Evolutionary conservation across 257 asterid species (phyloP), one percentile per base, ranked within the genome.

Genomic region (Solanum sejunctum): DNA sequence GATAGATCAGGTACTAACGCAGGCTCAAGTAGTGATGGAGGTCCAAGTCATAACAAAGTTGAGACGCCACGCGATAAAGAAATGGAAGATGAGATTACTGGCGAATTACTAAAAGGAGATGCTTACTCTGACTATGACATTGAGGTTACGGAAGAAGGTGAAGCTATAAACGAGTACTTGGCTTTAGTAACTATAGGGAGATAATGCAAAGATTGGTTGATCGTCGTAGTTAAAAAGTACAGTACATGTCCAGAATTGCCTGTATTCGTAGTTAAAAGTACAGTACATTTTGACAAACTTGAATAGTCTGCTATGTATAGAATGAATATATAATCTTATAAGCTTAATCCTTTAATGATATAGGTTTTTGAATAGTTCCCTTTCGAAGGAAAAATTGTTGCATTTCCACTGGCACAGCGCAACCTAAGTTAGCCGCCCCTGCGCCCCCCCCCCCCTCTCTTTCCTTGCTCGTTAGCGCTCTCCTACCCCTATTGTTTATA

Each of bases 111-210:
- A 12, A 87, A 86, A 21, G 88, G 92, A 32, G 98, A 96, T 88
- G 94, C 96, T 45, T 95, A 89, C 83, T 92, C 98, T 0, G 98
- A 95, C 87, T 96, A 95, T 52, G 98, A 96, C 87, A 90, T 95
- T 21, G 96, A 95, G 56, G 92, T 95, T 49, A 87, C 90, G 0
- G 91, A 91, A 87, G 98, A 95, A 93, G 99, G 98, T 58, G 98
- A 96, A 91, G 97, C 98, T 56, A 91, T 96, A 60, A 84, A 80
- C 2, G 95, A 95, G 90, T 96, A 95, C 80, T 64, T 96, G 84
- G 93, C 97, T 85, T 80, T 93, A 87, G 86, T 95, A 8, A 84
- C 41, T 80, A 78, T 26, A 51, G 82, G 82, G 82, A 77, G 63
- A 26, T 77, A 77, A 75, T 10, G 43, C 49, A 75, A 43, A 75